These are phyloP conservation scores for Warburgia ugandensis DNA, from an alignment of 164 flowering plant genomes.

Conservation along the genomic window DNA sequence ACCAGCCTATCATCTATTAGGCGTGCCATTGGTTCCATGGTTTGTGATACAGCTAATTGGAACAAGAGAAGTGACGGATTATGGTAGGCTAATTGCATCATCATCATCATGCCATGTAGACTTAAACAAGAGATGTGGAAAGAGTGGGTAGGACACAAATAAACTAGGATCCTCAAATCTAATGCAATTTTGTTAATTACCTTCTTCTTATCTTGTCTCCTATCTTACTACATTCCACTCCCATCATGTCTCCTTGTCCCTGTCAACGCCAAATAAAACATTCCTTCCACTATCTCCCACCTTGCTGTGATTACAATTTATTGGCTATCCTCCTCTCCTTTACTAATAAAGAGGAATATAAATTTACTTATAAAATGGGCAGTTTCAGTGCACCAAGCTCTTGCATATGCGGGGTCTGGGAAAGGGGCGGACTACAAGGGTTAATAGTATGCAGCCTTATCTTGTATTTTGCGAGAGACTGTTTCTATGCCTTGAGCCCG, in stretches of 20 bases:
- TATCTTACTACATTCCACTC: constrained; percentile 25
- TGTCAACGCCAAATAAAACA: constrained; percentile 1
- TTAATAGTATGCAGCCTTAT: too few species aligned
- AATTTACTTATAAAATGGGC: too few species aligned
- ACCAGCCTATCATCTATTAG: neutral
- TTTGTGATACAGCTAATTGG: too few species aligned
- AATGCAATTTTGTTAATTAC: constrained; percentile 16
- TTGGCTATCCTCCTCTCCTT: too few species aligned
- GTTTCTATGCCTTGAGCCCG: too few species aligned
- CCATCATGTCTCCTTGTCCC: constrained; percentile 31
- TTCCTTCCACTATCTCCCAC: constrained; percentile 1
- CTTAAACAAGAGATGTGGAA: neutral
- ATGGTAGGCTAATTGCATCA: constrained; percentile 6
- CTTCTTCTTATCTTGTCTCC: constrained; percentile 36
- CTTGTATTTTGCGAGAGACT: too few species aligned
- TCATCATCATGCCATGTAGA: constrained; percentile 18
- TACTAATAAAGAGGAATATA: too few species aligned
- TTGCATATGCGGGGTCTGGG: too few species aligned
- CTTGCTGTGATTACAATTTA: neutral
- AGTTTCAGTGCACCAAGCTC: too few species aligned
- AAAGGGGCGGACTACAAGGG: too few species aligned
- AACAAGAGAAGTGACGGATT: too few species aligned
- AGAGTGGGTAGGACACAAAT: constrained; percentile 21
- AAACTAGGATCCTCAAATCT: constrained; percentile 11
- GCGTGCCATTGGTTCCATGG: constrained; percentile 10